phyloP scores from a whole-genome alignment of 1,139 yeast species.

The Lodderomyces orthopsilosis region DNA sequence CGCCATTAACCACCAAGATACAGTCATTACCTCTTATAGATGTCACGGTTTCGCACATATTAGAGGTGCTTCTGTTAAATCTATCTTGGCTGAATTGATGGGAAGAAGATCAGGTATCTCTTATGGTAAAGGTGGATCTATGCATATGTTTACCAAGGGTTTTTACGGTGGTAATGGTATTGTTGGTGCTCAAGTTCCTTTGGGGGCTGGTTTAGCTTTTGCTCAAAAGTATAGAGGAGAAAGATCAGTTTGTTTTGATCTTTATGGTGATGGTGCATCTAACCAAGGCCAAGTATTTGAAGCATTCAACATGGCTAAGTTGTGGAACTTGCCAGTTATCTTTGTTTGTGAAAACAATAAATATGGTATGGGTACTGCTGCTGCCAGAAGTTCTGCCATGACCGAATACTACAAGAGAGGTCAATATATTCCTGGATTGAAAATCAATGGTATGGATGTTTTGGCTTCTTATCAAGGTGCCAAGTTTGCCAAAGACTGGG shows the following conservation, averaged over 20 bases:
- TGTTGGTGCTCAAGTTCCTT: slow-evolving; percentile 98
- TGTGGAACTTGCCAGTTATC: slow-evolving; percentile 93
- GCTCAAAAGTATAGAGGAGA: slow-evolving; percentile 93
- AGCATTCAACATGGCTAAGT: slow-evolving; percentile 97
- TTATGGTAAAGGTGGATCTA: slow-evolving; percentile 98
- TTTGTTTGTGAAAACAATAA: slow-evolving; percentile 98
- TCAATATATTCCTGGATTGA: slow-evolving; percentile 97
- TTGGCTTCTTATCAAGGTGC: slow-evolving; percentile 95
- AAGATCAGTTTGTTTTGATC: slow-evolving; percentile 75
- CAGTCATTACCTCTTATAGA: slow-evolving; percentile 94
- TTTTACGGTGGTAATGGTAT: slow-evolving; percentile 99
- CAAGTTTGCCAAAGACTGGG: slow-evolving; percentile 96
- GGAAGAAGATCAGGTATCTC: slow-evolving; percentile 96
- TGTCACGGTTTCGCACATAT: slow-evolving; percentile 97
- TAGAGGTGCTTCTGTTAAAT: slow-evolving; percentile 92
- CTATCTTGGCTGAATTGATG: slow-evolving; percentile 92
- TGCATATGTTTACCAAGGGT: slow-evolving; percentile 96
- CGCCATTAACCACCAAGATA: slow-evolving; percentile 81
- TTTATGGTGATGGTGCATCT: slow-evolving; percentile 99
- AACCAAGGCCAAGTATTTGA: slow-evolving; percentile 99
- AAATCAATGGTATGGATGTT: slow-evolving; percentile 98
- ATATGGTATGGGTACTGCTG: slow-evolving; percentile 99
- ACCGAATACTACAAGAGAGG: slow-evolving; percentile 98
- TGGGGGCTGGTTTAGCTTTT: slow-evolving; percentile 96
- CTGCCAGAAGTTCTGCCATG: slow-evolving; percentile 93